These are phyloP conservation scores for Saccharomyces pastorianus DNA, from an alignment of 1,139 yeast species.

Conservation along the genomic window DNA sequence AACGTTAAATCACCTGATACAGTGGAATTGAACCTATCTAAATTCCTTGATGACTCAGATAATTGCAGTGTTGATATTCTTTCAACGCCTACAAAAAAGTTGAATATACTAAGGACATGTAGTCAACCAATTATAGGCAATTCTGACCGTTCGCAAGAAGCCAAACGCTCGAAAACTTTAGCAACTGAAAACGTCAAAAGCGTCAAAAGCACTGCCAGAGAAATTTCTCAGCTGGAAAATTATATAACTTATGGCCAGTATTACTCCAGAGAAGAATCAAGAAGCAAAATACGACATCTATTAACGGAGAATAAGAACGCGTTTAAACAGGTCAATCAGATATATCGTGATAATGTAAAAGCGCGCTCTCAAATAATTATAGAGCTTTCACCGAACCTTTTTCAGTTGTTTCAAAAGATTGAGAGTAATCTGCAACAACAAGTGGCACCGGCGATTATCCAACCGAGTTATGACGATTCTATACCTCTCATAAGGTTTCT, in stretches of 20 bases:
- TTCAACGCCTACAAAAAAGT: not conserved
- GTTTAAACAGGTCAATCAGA: slow-evolving; percentile 45
- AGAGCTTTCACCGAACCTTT: slow-evolving; percentile 26
- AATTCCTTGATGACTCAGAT: not conserved
- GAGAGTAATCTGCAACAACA: slow-evolving; percentile 16
- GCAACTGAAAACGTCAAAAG: not conserved
- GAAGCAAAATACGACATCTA: slow-evolving; percentile 8
- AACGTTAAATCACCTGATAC: not conserved
- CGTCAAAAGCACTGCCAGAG: not conserved
- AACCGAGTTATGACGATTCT: slow-evolving; percentile 17
- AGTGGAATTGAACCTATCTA: not conserved
- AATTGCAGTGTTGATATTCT: not conserved
- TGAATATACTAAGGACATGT: not conserved
- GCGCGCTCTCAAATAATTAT: slow-evolving; percentile 45
- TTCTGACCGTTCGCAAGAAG: not conserved
- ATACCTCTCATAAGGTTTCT: slow-evolving; percentile 31
- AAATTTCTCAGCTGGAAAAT: slow-evolving; percentile 1
- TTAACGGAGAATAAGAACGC: slow-evolving; percentile 19
- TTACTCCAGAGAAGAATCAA: slow-evolving; percentile 19
- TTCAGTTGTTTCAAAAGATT: slow-evolving; percentile 16
- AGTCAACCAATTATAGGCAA: not conserved
- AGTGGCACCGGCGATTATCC: slow-evolving; percentile 28
- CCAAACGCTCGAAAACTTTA: not conserved
- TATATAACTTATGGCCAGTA: slow-evolving; percentile 11
- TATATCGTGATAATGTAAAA: slow-evolving; percentile 42